Evolutionary conservation across 805 yeast species (phyloP), one percentile per base, ranked within the genome.

Genomic region (Monosporozyma aerobia): DNA sequence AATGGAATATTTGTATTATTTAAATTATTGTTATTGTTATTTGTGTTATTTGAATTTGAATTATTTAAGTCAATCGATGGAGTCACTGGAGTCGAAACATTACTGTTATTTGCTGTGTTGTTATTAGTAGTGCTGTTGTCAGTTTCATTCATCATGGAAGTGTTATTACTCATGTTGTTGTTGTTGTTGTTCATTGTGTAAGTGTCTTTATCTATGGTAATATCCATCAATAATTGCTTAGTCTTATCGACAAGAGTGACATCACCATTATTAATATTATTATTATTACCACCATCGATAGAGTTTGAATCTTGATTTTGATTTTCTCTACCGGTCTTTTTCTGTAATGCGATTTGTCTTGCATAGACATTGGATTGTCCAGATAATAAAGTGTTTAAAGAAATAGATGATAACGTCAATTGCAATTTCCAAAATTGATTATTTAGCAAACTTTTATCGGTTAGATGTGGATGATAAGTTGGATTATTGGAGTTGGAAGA

Each of bases 281-380:
- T 45, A 19, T 45, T 30, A 10, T 19, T 16, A 5, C n/a, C 8
- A 9, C 8, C 11, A n/a, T 29, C 23, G 19, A 6, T 19, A 7
- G 19, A 19, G 8, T 46, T 35, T 16, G 52, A 54, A 41, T 58
- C 59, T 46, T 65, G 68, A 49, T 57, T 62, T 3, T 61, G 66
- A 19, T 19, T 8, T 19, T 40, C 44, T 40, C 27, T 40, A 8
- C 44, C 44, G 7, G 29, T 22, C 29, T 43, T 43, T 53, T 66
- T 64, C 51, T 69, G 66, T 67, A 69, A 67, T 1, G 70, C 71
- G 55, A 67, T 68, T 57, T 69, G 71, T 46, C 71, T 63, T 3
- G 72, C 72, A 55, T 69, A 69, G 8, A 65, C 65, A 50, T 68
- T 69, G 10, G 71, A 68, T 53, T 63, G 70, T 5, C 71, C 71